phyloP scores from a whole-genome alignment of 2,329 filamentous ascomycete species.

The Alternaria rosae region DNA sequence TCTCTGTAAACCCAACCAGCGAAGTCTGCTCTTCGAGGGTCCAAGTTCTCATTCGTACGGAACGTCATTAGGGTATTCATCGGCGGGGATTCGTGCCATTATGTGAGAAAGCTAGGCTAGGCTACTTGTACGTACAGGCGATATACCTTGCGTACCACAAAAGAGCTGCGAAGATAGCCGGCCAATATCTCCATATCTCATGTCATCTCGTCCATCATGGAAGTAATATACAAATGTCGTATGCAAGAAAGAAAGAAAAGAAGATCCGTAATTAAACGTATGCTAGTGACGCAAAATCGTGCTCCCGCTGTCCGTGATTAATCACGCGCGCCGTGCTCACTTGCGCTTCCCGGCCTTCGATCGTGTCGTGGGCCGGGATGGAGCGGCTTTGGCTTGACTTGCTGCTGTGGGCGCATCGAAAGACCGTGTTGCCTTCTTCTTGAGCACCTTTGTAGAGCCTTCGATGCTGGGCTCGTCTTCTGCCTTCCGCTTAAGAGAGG shows the following conservation, averaged over 20 bases:
- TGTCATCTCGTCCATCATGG: background rate
- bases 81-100: background rate
- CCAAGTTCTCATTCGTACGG: background rate
- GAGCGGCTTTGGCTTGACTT: constrained; percentile 38
- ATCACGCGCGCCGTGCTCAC: background rate
- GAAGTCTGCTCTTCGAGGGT: background rate
- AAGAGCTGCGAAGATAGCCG: background rate
- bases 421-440: constrained; percentile 41
- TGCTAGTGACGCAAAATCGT: background rate
- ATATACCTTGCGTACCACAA: background rate
- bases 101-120: background rate
- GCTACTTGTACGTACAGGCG: background rate
- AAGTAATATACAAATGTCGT: background rate
- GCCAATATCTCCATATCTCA: background rate
- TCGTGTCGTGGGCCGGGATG: constrained; percentile 23
- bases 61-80: background rate
- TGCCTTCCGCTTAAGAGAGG: constrained; percentile 46
- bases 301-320: background rate
- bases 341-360: background rate
- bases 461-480: constrained; percentile 23
- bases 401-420: constrained; percentile 49
- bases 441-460: constrained; percentile 21
- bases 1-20: background rate
- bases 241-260: background rate
- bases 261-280: background rate